Base-by-base conservation (phyloP, 257 asterid species). In the Henckelia pumila region DNA sequence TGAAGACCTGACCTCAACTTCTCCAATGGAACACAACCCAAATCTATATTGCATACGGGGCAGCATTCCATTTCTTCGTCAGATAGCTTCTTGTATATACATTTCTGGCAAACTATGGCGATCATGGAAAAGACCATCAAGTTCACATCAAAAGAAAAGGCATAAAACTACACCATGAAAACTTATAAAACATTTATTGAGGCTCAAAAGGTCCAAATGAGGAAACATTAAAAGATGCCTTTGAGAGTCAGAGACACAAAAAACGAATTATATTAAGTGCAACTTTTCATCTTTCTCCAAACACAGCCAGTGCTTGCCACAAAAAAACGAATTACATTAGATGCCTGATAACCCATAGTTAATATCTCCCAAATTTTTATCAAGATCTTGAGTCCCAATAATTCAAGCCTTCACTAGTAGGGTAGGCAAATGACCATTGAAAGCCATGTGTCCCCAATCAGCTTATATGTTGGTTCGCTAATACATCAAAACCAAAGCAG, bases 1-100 rank as follows among this genome's bases (percentile, higher is more conserved):
- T 35, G 72, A 73, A 69, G 23, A 84, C 74, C 79, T 55, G 17
- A 87, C 99, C 99, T 90, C 84, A 93, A 70, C 71, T 93, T 93
- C 76, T 93, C 99, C 80, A 85, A 60, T 19, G 99, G 99, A 71
- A 71, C 83, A 73, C 96, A 86, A 53, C 98, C 98, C 77, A 93
- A 78, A 73, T 88, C 89, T 64, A 80, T 90, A 66, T 86, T 88
- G 81, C 99, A 93, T 71, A 90, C 69, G 26, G 99, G 99, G 74
- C 99, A 93, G 82, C 89, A 78, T 68, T 88, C 95, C 74, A 75
- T 67, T 80, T 93, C 99, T 74, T 90, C 99, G 68, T 88, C 95
- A 22, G 84, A 74, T 23, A 93, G 86, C 85, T 90, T 90, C 85
- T 81, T 84, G 77, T 86, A 77, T 59, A 93, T 93, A 82, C 99